These are phyloP conservation scores for Coniochaeta sp. DNA, from an alignment of 2,329 filamentous ascomycete species.

Conservation along the genomic window DNA sequence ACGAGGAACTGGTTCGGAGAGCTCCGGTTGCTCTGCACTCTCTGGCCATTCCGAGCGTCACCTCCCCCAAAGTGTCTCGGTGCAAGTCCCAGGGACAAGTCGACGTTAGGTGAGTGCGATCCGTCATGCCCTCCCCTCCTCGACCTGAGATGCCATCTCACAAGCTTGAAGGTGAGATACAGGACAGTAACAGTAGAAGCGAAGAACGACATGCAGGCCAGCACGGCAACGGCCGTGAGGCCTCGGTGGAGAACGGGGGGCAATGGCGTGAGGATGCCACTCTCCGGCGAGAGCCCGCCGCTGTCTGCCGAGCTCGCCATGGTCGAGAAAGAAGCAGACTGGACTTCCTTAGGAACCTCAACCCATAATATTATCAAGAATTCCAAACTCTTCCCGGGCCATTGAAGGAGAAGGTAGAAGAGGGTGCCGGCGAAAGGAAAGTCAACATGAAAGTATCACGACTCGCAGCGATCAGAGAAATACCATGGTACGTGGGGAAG, in stretches of 20 bases:
- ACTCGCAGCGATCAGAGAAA: neutral
- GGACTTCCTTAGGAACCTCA: neutral
- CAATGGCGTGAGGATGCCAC: slow-evolving; percentile 13
- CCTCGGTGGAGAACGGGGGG: slow-evolving; percentile 13
- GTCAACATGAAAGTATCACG: neutral
- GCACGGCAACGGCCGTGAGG: slow-evolving; percentile 13
- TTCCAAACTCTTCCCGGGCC: neutral
- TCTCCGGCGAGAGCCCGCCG: slow-evolving; percentile 6
- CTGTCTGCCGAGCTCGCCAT: neutral
- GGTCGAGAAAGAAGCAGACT: neutral
- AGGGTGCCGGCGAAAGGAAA: neutral
- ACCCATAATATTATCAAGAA: neutral
- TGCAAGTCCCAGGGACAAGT: slow-evolving; percentile 18
- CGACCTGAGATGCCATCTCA: slow-evolving; percentile 15
- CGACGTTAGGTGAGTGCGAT: slow-evolving; percentile 7
- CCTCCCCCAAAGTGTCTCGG: slow-evolving; percentile 14
- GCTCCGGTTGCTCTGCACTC: slow-evolving; percentile 4
- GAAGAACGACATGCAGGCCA: slow-evolving; percentile 17
- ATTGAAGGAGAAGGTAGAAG: neutral
- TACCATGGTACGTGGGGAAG: neutral
- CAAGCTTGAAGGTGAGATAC: slow-evolving; percentile 20
- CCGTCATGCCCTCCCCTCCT: neutral
- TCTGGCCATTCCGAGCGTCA: neutral
- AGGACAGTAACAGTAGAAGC: slow-evolving; percentile 13
- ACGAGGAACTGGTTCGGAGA: slow-evolving; percentile 48